Evolutionary conservation across 2,329 filamentous ascomycete genomes (phyloP).

Genomic region (Sporothrix dimorphospora): DNA sequence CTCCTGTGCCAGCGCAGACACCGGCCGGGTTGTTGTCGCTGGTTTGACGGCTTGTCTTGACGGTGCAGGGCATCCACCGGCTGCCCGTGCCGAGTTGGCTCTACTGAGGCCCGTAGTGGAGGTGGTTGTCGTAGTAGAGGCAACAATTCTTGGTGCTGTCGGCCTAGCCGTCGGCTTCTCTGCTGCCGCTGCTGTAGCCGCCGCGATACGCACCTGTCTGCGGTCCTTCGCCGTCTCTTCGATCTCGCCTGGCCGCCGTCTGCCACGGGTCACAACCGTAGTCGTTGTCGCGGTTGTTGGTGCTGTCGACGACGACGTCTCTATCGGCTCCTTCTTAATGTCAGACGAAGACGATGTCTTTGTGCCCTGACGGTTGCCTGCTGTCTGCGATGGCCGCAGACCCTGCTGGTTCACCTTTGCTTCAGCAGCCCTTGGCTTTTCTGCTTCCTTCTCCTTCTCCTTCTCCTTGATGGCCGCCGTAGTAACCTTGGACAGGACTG

Average conservation of each 20-base stretch:
- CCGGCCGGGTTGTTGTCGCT: not conserved
- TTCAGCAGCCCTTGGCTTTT: not conserved
- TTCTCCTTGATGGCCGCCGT: not conserved
- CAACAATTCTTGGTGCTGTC: not conserved
- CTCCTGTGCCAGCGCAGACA: conserved; percentile 36
- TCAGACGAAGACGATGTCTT: conserved; percentile 36
- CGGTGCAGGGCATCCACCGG: not conserved
- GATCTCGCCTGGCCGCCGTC: conserved; percentile 16
- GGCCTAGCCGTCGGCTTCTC: not conserved
- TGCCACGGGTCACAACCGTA: conserved; percentile 11
- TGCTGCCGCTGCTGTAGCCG: not conserved
- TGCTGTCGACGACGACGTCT: not conserved
- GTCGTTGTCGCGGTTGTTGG: not conserved
- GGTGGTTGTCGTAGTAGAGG: not conserved
- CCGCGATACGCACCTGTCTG: conserved; percentile 1
- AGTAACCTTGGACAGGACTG: not conserved
- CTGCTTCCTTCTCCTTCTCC: conserved; percentile 6
- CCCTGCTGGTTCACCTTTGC: not conserved
- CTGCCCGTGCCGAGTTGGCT: not conserved
- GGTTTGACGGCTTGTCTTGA: not conserved
- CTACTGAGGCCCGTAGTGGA: not conserved
- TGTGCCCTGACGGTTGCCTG: conserved; percentile 49
- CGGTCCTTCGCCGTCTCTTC: not conserved
- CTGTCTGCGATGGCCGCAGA: conserved; percentile 55
- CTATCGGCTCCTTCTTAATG: not conserved